These are phyloP conservation scores for Protomyces inundatus DNA, from an alignment of 1,139 yeast species.

Conservation along the genomic window DNA sequence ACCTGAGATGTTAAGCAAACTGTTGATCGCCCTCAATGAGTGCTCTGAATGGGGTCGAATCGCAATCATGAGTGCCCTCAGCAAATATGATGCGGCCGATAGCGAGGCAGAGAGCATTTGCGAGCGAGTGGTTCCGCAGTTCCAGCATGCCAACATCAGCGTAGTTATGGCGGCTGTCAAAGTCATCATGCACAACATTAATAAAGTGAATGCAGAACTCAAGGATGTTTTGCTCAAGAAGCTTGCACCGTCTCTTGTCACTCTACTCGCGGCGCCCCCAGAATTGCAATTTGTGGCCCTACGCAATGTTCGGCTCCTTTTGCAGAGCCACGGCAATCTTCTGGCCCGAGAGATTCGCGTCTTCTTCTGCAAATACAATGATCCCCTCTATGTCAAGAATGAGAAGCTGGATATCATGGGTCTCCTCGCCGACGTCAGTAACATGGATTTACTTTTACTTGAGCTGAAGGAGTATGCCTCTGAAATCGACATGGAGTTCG, in stretches of 20 bases:
- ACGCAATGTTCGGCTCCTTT: slow-evolving; percentile 80
- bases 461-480: slow-evolving; percentile 87
- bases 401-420: slow-evolving; percentile 90
- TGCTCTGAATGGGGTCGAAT: slow-evolving; percentile 99
- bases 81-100: slow-evolving; percentile 57
- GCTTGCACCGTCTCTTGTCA: slow-evolving; percentile 79
- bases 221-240: slow-evolving; percentile 55
- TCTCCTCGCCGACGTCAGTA: slow-evolving; percentile 67
- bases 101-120: slow-evolving; percentile 79
- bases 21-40: slow-evolving; percentile 81
- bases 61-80: slow-evolving; percentile 73
- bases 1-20: slow-evolving; percentile 52
- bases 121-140: slow-evolving; percentile 88
- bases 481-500: slow-evolving; percentile 91
- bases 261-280: slow-evolving; percentile 78
- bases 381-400: slow-evolving; percentile 85
- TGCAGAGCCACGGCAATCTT: slow-evolving; percentile 81
- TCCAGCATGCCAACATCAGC: slow-evolving; percentile 95
- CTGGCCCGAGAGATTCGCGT: slow-evolving; percentile 78
- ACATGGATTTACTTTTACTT: slow-evolving; percentile 63
- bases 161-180: slow-evolving; percentile 86
- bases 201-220: slow-evolving; percentile 47
- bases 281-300: slow-evolving; percentile 95
- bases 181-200: slow-evolving; percentile 68
- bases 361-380: slow-evolving; percentile 88